Conservation (phyloP, 2,329 filamentous ascomycete species). For the Ascocoryne sarcoides region DNA sequence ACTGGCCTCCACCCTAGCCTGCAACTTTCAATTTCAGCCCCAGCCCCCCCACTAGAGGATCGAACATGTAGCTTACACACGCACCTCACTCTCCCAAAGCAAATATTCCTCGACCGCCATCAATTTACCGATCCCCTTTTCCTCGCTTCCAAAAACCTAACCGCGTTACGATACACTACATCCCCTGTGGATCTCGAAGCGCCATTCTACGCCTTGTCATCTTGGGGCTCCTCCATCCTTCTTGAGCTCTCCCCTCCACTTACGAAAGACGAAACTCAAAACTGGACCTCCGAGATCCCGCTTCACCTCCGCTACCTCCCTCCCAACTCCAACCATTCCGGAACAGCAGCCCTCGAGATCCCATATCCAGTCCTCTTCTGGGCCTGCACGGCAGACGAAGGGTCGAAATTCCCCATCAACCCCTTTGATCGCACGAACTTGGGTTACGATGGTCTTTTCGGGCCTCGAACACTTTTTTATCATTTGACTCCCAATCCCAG, state of each 20-base stretch:
- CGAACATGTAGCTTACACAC: constrained; percentile 65
- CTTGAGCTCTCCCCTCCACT: constrained; percentile 57
- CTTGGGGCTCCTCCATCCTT: constrained; percentile 74
- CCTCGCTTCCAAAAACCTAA: constrained; percentile 70
- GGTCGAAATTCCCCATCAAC: constrained; percentile 60
- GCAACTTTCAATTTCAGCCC: constrained; percentile 52
- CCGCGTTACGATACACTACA: constrained; percentile 56
- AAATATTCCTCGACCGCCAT: constrained; percentile 80
- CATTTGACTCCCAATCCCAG: constrained; percentile 49
- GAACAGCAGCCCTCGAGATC: constrained; percentile 47
- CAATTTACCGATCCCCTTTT: constrained; percentile 72
- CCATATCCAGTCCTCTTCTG: constrained; percentile 85
- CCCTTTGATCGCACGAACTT: constrained; percentile 80
- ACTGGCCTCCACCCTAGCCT: constrained; percentile 79
- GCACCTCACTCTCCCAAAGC: constrained; percentile 73
- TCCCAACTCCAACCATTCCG: constrained; percentile 41
- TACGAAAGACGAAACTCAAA: constrained; percentile 9
- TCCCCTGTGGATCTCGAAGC: constrained; percentile 84
- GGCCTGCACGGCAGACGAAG: constrained; percentile 66
- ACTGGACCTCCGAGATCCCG: constrained; percentile 64
- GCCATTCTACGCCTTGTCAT: constrained; percentile 65
- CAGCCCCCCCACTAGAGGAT: constrained; percentile 41
- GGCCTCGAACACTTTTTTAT: constrained; percentile 71
- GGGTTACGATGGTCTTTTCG: constrained; percentile 80
- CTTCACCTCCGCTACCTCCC: constrained; percentile 78